Percentiles rank a stretch among this genome's conserved stretches.
Conservation (phyloP, 2,329 filamentous ascomycete species). For the Beauveria brongniartii region DNA sequence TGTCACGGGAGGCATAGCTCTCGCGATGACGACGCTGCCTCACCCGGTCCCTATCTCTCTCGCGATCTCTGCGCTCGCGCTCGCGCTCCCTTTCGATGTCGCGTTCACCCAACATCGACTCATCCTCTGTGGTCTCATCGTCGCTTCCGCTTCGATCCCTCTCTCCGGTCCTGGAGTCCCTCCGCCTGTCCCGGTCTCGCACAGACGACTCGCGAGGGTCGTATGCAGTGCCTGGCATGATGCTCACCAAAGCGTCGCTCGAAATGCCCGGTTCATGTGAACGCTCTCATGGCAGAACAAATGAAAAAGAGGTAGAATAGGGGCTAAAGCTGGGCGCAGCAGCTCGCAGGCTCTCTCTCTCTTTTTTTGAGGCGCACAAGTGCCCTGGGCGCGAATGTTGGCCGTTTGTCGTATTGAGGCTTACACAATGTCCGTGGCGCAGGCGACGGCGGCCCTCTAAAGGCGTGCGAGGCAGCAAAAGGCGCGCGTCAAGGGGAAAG, state of each 20-base stretch:
- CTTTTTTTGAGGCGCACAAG: background rate
- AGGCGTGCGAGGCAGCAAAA: background rate
- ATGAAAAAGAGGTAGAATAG: background rate
- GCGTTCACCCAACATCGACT: slow-evolving; percentile 5
- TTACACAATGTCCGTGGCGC: slow-evolving; percentile 9
- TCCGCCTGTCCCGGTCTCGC: slow-evolving; percentile 15
- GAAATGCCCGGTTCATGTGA: background rate
- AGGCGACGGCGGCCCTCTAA: background rate
- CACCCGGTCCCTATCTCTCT: slow-evolving; percentile 14
- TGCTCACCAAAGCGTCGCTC: background rate
- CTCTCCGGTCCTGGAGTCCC: slow-evolving; percentile 11
- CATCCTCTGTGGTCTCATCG: slow-evolving; percentile 3
- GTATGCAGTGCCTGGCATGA: slow-evolving; percentile 1
- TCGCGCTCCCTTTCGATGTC: slow-evolving; percentile 13
- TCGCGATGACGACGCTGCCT: slow-evolving; percentile 14
- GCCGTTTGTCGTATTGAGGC: background rate
- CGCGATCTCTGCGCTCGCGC: slow-evolving; percentile 18
- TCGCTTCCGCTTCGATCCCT: slow-evolving; percentile 5
- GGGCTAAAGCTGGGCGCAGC: background rate
- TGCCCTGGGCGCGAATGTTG: background rate
- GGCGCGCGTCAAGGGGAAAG: background rate
- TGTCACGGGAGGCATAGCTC: slow-evolving; percentile 12
- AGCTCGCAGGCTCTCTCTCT: background rate
- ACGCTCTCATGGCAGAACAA: background rate
- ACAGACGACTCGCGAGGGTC: background rate